These are phyloP conservation scores for Candida sakaeoensis DNA, from an alignment of 805 yeast species.

Conservation along the genomic window DNA sequence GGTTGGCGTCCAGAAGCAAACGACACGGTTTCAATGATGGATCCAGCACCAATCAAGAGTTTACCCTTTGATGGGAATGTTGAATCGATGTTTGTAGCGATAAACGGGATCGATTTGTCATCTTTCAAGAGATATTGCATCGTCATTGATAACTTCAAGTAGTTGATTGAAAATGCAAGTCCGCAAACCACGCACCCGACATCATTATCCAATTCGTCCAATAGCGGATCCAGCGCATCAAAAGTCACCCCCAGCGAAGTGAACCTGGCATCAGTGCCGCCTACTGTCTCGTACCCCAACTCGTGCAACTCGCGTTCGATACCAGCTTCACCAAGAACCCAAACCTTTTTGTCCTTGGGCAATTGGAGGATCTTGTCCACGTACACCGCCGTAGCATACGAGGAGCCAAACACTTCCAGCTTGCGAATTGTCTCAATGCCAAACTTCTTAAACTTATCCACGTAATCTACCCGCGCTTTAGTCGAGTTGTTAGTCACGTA, in stretches of 20 bases:
- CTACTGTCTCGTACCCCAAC: slow-evolving; percentile 71
- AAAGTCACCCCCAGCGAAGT: slow-evolving; percentile 44
- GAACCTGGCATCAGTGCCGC: slow-evolving; percentile 75
- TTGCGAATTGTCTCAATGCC: slow-evolving; percentile 47
- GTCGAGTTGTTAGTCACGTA: slow-evolving; percentile 97
- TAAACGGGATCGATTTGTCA: slow-evolving; percentile 58
- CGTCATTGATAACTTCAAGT: slow-evolving; percentile 75
- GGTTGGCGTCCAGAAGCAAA: slow-evolving; percentile 80
- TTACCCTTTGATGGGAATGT: slow-evolving; percentile 89
- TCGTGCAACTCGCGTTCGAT: slow-evolving; percentile 73
- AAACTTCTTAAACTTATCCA: slow-evolving; percentile 62
- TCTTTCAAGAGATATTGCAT: slow-evolving; percentile 70
- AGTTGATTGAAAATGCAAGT: slow-evolving; percentile 70
- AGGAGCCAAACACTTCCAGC: slow-evolving; percentile 84
- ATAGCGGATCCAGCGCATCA: slow-evolving; percentile 51
- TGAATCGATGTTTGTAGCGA: slow-evolving; percentile 93
- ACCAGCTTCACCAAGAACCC: slow-evolving; percentile 89
- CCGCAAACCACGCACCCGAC: slow-evolving; percentile 94
- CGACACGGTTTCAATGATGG: slow-evolving; percentile 74
- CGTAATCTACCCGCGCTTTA: slow-evolving; percentile 76
- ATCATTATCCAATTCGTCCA: slow-evolving; percentile 56
- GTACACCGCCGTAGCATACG: slow-evolving; percentile 89
- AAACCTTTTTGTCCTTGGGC: slow-evolving; percentile 72
- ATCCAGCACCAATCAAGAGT: slow-evolving; percentile 92
- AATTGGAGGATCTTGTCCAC: slow-evolving; percentile 70